Percentiles rank a stretch among this genome's conserved stretches.
These are phyloP conservation scores for Mycosphaerella arachidis DNA, from an alignment of 2,329 filamentous ascomycete species.

Conservation along the genomic window DNA sequence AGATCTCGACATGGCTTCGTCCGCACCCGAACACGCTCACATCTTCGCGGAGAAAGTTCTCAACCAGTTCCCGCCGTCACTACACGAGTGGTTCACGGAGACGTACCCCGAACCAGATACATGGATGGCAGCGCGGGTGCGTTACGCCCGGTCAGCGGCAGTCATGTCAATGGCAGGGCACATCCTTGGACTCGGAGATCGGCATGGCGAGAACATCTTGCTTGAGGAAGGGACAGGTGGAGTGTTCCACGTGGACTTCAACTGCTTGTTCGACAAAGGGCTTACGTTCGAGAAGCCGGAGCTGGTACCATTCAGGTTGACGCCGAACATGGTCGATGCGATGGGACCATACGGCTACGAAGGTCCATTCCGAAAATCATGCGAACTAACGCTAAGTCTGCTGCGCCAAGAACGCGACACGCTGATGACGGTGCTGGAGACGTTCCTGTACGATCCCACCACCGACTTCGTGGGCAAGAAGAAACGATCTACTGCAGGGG, in stretches of 20 bases:
- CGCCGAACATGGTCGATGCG: slow-evolving; percentile 96
- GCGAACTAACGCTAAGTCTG: slow-evolving; percentile 79
- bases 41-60: slow-evolving; percentile 67
- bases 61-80: slow-evolving; percentile 69
- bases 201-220: slow-evolving; percentile 95
- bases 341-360: slow-evolving; percentile 95
- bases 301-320: slow-evolving; percentile 89
- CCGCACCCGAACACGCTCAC: slow-evolving; percentile 55
- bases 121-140: slow-evolving; percentile 85
- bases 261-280: slow-evolving; percentile 98
- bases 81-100: slow-evolving; percentile 93
- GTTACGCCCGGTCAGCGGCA: slow-evolving; percentile 88
- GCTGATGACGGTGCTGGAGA: slow-evolving; percentile 93
- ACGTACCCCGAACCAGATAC: slow-evolving; percentile 88
- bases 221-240: slow-evolving; percentile 91
- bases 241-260: slow-evolving; percentile 97
- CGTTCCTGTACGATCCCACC: slow-evolving; percentile 94
- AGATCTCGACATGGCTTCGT: slow-evolving; percentile 62
- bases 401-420: slow-evolving; percentile 91
- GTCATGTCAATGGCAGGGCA: slow-evolving; percentile 99
- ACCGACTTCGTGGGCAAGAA: slow-evolving; percentile 80
- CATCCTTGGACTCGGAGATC: slow-evolving; percentile 85
- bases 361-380: slow-evolving; percentile 82
- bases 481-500: slow-evolving; percentile 50
- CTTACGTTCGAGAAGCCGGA: slow-evolving; percentile 93